Percentiles rank a stretch among this genome's conserved stretches.
Conservation (phyloP, 225 moss, liverwort and hornwort genomes). For the Bryum argenteum region DNA sequence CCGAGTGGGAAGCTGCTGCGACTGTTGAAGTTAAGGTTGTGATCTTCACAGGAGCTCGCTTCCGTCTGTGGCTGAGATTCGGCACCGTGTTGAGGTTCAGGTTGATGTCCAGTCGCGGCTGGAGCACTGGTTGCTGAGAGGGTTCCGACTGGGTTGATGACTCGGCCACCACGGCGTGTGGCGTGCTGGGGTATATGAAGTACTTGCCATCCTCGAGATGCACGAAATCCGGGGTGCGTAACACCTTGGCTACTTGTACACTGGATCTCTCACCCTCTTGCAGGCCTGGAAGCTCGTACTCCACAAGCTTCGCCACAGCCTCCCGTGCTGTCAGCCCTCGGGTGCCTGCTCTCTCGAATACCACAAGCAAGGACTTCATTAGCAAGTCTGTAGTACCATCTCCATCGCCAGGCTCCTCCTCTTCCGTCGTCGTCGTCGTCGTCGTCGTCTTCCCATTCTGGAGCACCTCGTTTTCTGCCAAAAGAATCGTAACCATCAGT, state of each 20-base stretch:
- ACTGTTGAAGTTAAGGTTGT: neutral
- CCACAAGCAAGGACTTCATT: constrained; percentile 47
- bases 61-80: constrained; percentile 29
- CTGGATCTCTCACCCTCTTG: constrained; percentile 70
- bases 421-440: neutral
- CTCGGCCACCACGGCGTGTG: constrained; percentile 50
- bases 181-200: constrained; percentile 64
- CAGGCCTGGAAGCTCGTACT: constrained; percentile 81
- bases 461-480: no score
- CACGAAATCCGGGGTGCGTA: constrained; percentile 76
- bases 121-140: constrained; percentile 6
- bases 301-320: constrained; percentile 70
- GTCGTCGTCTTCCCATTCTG: no score
- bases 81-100: constrained; percentile 24
- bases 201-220: constrained; percentile 81
- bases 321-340: constrained; percentile 76
- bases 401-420: neutral
- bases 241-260: constrained; percentile 78
- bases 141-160: constrained; percentile 34
- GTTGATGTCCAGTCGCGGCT: constrained; percentile 26
- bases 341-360: constrained; percentile 57
- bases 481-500: no score
- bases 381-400: constrained; percentile 27
- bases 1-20: neutral
- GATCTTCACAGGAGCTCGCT: constrained; percentile 21